These are phyloP conservation scores for Candida nitratophila DNA, from an alignment of 805 yeast genomes.

Conservation along the genomic window DNA sequence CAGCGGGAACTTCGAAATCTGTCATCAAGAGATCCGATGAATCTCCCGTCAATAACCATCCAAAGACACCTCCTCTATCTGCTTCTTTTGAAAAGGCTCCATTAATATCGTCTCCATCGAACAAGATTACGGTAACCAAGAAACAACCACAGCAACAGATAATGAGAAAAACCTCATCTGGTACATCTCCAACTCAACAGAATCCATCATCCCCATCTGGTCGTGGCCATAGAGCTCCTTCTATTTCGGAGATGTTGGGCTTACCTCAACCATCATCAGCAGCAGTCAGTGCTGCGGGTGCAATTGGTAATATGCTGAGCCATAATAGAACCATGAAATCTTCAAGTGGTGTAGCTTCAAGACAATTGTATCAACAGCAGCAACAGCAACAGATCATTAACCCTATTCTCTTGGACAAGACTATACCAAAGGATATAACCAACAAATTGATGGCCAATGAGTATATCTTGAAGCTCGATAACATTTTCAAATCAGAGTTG, in stretches of 20 bases:
- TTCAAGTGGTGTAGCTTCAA: constrained; percentile 5
- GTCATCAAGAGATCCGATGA: constrained; percentile 5
- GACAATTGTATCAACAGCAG: constrained; percentile 14
- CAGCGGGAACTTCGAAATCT: constrained; percentile 12
- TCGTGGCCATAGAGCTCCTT: constrained; percentile 13
- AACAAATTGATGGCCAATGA: constrained; percentile 24
- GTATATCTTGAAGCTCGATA: constrained; percentile 25
- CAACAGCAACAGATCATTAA: constrained; percentile 25
- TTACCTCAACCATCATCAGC: constrained; percentile 25
- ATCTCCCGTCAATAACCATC: not conserved
- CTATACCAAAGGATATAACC: constrained; percentile 22
- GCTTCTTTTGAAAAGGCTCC: not conserved
- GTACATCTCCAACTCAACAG: not conserved
- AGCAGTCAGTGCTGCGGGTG: constrained; percentile 29
- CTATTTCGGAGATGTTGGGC: constrained; percentile 20
- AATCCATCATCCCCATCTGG: not conserved
- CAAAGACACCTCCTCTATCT: constrained; percentile 13
- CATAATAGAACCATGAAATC: constrained; percentile 21
- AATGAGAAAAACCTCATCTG: not conserved
- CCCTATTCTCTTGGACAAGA: constrained; percentile 25
- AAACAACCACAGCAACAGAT: not conserved
- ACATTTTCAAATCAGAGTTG: constrained; percentile 26
- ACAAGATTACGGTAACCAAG: not conserved
- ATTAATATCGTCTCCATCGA: not conserved
- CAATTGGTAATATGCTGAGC: constrained; percentile 24